Base-by-base conservation (phyloP, 495 filamentous ascomycete genomes). In the Hypoxylon fragiforme region DNA sequence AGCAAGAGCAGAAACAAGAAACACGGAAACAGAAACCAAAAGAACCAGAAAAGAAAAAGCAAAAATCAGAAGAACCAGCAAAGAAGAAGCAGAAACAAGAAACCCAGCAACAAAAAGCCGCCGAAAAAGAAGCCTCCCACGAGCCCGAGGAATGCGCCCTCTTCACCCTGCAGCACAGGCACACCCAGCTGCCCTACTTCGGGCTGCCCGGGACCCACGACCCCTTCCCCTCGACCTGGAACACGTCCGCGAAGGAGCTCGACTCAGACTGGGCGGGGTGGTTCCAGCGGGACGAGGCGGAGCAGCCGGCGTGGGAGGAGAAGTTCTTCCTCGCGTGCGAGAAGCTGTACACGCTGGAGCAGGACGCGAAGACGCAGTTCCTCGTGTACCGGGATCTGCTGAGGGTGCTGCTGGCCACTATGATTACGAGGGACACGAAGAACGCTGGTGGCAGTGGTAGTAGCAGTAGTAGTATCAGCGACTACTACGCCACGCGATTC, bases 171-270 rank as follows among this genome's bases (percentile, higher is more conserved):
- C 57, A 67, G 35, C 65, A 67, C 31, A 47, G 41, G 2, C 55
- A 67, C 41, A 13, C 31, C 26, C 54, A 34, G 7, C 54, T 65
- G 7, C 34, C 44, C 2, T 67, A 63, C 35, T 39, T 67, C 44
- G 65, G 62, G 3, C 49, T 36, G 7, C 13, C 32, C 0, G 26
- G 21, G 0, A 50, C 54, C 22, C 3, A 19, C 3, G 0, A n/a
- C 0, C 1, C 0, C 12, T 15, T 41, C 2, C 64, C 57, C 0
- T 40, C 57, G 0, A 60, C 57, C 1, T 67, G 64, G 64, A 28
- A 44, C 15, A 35, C 30, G n/a, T 20, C 40, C n/a, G 9, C 54
- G 0, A 7, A 11, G 1, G 47, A 45, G 1, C 1, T 50, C 0
- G n/a, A 42, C 0, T 3, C 15, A 3, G 22, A 48, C 1, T 57